These are phyloP conservation scores for Aspergillus udagawae DNA, from an alignment of 2,329 filamentous ascomycete species.

Conservation along the genomic window DNA sequence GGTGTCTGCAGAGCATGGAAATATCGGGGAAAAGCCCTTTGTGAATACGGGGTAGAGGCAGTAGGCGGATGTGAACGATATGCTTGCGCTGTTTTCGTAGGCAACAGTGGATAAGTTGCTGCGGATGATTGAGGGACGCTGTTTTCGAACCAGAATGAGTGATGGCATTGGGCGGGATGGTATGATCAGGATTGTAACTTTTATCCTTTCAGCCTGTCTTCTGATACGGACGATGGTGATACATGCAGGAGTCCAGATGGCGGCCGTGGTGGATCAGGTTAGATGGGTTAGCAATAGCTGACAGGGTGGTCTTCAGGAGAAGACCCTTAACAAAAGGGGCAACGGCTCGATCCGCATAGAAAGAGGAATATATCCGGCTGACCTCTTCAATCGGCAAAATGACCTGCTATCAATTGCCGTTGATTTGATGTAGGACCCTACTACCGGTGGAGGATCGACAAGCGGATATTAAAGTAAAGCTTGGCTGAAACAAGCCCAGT, in stretches of 20 bases:
- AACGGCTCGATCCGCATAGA: not conserved
- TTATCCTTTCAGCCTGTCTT: not conserved
- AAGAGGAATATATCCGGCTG: not conserved
- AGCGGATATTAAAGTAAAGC: not conserved
- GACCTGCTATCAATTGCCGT: not conserved
- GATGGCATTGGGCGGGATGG: conserved; percentile 15
- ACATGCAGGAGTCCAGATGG: conserved; percentile 14
- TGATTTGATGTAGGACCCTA: not conserved
- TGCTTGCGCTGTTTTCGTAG: conserved; percentile 10
- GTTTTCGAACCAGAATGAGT: conserved; percentile 11
- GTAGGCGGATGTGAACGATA: conserved; percentile 14
- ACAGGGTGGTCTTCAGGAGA: not conserved
- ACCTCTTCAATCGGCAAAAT: not conserved
- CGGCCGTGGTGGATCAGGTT: conserved; percentile 13
- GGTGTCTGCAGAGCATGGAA: conserved; percentile 10
- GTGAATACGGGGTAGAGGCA: conserved; percentile 14
- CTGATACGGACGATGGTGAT: not conserved
- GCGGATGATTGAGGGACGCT: conserved; percentile 7
- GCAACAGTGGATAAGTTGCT: conserved; percentile 6
- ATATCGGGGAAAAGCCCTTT: conserved; percentile 8
- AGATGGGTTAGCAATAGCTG: conserved; percentile 11
- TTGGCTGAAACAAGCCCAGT: not conserved
- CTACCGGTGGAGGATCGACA: not conserved
- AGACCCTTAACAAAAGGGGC: not conserved
- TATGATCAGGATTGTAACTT: conserved; percentile 4